phyloP scores from a whole-genome alignment of 2,329 filamentous ascomycete genomes.

The Arthrinium phaeospermum region DNA sequence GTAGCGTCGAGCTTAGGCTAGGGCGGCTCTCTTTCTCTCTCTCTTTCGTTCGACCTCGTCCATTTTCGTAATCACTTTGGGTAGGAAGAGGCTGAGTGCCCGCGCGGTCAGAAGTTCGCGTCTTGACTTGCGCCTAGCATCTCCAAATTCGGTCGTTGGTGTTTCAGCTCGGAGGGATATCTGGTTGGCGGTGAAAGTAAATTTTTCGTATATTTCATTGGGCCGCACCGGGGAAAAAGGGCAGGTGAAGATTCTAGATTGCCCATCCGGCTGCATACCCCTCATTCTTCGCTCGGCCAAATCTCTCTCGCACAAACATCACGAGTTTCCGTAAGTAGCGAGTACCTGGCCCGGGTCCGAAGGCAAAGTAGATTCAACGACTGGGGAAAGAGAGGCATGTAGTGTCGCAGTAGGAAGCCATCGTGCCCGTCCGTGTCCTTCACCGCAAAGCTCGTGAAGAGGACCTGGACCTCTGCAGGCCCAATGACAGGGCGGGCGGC shows the following conservation, averaged over 20 bases:
- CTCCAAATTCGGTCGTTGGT: conserved; percentile 1
- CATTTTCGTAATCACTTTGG: background rate
- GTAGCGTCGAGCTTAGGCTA: background rate
- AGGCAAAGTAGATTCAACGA: background rate
- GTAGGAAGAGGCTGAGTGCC: background rate
- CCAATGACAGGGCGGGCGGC: conserved; percentile 4
- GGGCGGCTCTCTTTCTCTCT: background rate
- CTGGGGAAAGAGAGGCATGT: background rate
- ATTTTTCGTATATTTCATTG: background rate
- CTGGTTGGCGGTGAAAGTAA: conserved; percentile 6
- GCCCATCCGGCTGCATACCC: background rate
- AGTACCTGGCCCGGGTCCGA: conserved; percentile 9
- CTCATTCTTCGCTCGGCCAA: conserved; percentile 4
- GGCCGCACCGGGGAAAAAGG: background rate
- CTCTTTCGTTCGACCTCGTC: background rate
- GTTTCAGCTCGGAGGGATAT: conserved; percentile 3
- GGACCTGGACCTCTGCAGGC: background rate
- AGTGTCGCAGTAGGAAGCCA: background rate
- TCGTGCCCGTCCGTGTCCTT: conserved; percentile 13
- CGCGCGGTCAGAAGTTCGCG: background rate
- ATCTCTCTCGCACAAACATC: background rate
- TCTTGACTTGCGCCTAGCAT: conserved; percentile 15
- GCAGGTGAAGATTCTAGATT: conserved; percentile 12
- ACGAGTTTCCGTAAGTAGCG: background rate
- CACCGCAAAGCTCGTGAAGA: conserved; percentile 16